phyloP scores from a whole-genome alignment of 768 basidiomycete genomes.

The Pleurotus eryngii region DNA sequence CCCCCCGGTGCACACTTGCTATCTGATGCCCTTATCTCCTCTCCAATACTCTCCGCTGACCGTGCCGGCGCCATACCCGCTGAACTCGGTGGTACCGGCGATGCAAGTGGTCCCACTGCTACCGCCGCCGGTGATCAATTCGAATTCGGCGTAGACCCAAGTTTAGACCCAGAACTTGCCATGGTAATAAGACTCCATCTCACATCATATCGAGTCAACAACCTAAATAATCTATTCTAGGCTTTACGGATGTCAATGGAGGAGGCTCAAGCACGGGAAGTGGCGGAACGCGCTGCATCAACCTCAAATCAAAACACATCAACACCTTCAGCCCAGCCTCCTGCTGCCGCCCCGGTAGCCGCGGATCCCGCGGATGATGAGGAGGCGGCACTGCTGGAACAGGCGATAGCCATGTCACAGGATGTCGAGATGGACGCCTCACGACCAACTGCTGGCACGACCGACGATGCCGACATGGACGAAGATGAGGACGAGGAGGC shows the following conservation, averaged over 20 bases:
- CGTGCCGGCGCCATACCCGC: conserved; percentile 66
- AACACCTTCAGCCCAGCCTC: conserved; percentile 38
- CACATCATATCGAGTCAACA: not conserved
- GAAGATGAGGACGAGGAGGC: conserved; percentile 81
- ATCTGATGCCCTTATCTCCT: conserved; percentile 78
- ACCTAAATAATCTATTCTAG: conserved; percentile 34
- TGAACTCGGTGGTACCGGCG: conserved; percentile 49
- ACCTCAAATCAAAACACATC: conserved; percentile 20
- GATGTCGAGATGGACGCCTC: conserved; percentile 47
- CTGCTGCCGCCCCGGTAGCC: conserved; percentile 27
- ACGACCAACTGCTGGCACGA: conserved; percentile 17
- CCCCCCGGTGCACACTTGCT: conserved; percentile 74
- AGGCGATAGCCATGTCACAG: conserved; percentile 76
- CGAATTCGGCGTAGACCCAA: conserved; percentile 93
- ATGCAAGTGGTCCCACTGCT: conserved; percentile 42
- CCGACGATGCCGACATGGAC: conserved; percentile 55
- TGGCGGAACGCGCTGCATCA: conserved; percentile 40
- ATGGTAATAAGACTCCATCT: conserved; percentile 58
- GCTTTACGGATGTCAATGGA: conserved; percentile 97
- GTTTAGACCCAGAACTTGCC: conserved; percentile 92
- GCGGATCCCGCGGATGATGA: conserved; percentile 59
- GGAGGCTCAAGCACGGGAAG: conserved; percentile 82
- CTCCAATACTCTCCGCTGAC: conserved; percentile 79
- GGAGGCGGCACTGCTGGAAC: conserved; percentile 73
- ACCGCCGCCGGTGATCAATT: conserved; percentile 27